Evolutionary conservation across 2,329 filamentous ascomycete genomes (phyloP), one percentile per base, ranked within the genome.

Genomic region (Sclerotinia sclerotiorum): DNA sequence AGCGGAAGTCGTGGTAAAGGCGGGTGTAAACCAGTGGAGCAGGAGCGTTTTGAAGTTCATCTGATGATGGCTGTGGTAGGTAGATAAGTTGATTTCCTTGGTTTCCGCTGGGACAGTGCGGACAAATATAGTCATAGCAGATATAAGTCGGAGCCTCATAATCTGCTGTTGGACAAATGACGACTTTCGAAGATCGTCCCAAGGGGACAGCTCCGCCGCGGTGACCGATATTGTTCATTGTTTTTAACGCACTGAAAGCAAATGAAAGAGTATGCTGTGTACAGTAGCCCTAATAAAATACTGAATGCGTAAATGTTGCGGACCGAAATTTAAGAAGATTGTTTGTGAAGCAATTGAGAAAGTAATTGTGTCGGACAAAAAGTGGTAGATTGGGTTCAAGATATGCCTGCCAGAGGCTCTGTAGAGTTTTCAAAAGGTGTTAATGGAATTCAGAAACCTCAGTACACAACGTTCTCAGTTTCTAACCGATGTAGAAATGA

Each of bases 61-160:
- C 27, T 15, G 21, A 5, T 3, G 58, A 32, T 49, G 29, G 19
- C n/a, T 35, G 27, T 6, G 46, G 15, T 19, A 39, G n/a, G n/a
- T 49, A 62, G 17, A 62, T 5, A n/a, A 62, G 11, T 35, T 51
- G 58, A 46, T 15, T 7, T 51, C 60, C 60, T 51, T 51, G 46
- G 2, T 62, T 46, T 24, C n/a, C 60, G 1, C 19, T 27, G 8
- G 32, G 46, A 51, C 60, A 62, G n/a, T 39, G n/a, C 3, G 2
- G 29, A 51, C 60, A 62, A 21, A 62, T 8, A 5, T 39, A 27
- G 8, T 62, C 60, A 27, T 51, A 51, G 7, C 29, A 51, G 7
- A 62, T 62, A 32, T 51, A 62, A 8, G 27, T 62, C 0, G 60
- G 60, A 1, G 46, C 29, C 15, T 39, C 39, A 8, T 62, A 62